Percentiles rank a stretch among this genome's conserved stretches.
These are phyloP conservation scores for Metarhizium robertsii DNA, from an alignment of 2,329 filamentous ascomycete species.

Conservation along the genomic window DNA sequence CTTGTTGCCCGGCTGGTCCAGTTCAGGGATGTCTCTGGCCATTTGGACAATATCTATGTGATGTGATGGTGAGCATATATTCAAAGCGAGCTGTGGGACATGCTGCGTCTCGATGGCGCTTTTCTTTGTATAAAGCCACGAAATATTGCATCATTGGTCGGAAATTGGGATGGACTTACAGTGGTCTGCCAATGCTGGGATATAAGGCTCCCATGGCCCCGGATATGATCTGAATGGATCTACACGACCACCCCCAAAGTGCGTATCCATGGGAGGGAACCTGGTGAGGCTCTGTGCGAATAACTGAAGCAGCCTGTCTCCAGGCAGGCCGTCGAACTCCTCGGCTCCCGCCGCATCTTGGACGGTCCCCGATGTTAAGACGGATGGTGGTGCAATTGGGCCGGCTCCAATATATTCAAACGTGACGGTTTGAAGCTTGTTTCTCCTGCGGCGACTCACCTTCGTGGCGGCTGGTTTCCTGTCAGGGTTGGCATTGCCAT, in stretches of 20 bases:
- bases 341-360: not conserved
- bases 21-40: constrained; percentile 19
- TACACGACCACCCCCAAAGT: constrained; percentile 15
- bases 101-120: too few relatives aligned
- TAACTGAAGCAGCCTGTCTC: not conserved
- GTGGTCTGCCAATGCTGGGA: constrained; percentile 16
- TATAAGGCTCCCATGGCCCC: constrained; percentile 10
- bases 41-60: constrained; percentile 17
- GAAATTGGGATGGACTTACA: constrained; percentile 9
- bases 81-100: not conserved
- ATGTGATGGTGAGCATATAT: not conserved
- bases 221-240: constrained; percentile 14
- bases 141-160: too few relatives aligned
- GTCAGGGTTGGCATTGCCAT: too few relatives aligned
- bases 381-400: not conserved
- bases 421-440: too few relatives aligned
- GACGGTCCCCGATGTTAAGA: not conserved
- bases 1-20: constrained; percentile 14
- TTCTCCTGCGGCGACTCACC: too few relatives aligned
- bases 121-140: too few relatives aligned
- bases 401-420: too few relatives aligned
- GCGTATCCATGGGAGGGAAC: constrained; percentile 9
- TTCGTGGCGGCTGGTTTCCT: too few relatives aligned
- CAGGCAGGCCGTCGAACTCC: not conserved
- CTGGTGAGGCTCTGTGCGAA: not conserved